These are phyloP conservation scores for Podospora fimiseda DNA, from an alignment of 495 filamentous ascomycete genomes.

Conservation along the genomic window DNA sequence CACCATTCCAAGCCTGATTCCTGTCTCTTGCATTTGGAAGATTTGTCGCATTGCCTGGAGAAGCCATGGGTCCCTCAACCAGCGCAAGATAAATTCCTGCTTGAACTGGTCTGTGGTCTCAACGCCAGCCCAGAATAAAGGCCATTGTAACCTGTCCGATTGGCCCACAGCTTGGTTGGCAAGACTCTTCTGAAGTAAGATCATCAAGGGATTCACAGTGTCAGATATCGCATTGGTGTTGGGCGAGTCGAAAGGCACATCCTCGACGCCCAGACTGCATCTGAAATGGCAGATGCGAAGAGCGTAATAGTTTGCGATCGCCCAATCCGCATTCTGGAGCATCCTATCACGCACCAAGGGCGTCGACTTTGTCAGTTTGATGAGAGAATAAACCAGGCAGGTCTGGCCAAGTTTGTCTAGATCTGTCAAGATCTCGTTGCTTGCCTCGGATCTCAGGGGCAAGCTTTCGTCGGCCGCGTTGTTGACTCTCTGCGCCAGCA, in stretches of 20 bases:
- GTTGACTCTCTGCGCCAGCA: conserved; percentile 30
- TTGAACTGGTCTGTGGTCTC: conserved; percentile 35
- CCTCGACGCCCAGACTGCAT: conserved; percentile 13
- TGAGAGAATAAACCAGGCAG: conserved; percentile 25
- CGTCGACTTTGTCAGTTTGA: conserved; percentile 31
- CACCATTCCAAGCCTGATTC: conserved; percentile 11
- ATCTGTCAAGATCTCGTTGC: conserved; percentile 11
- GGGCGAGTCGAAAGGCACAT: neutral
- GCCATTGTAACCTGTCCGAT: conserved; percentile 39
- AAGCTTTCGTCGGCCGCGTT: conserved; percentile 5
- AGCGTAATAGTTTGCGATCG: conserved; percentile 39
- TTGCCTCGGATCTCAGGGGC: conserved; percentile 1
- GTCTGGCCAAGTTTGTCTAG: conserved; percentile 13
- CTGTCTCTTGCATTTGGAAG: conserved; percentile 6
- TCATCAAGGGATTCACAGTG: conserved; percentile 27
- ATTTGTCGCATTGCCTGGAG: conserved; percentile 6
- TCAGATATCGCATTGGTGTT: conserved; percentile 26
- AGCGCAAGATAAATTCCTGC: conserved; percentile 36
- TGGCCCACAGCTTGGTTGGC: conserved; percentile 29
- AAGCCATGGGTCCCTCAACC: conserved; percentile 29
- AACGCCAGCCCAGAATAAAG: conserved; percentile 40
- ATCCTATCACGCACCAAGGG: conserved; percentile 32
- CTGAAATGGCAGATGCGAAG: conserved; percentile 41
- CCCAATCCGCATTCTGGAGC: conserved; percentile 44
- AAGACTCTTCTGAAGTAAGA: conserved; percentile 36